These are phyloP conservation scores for Arctostaphylos glauca DNA, from an alignment of 148 eudicot genomes.

Conservation along the genomic window DNA sequence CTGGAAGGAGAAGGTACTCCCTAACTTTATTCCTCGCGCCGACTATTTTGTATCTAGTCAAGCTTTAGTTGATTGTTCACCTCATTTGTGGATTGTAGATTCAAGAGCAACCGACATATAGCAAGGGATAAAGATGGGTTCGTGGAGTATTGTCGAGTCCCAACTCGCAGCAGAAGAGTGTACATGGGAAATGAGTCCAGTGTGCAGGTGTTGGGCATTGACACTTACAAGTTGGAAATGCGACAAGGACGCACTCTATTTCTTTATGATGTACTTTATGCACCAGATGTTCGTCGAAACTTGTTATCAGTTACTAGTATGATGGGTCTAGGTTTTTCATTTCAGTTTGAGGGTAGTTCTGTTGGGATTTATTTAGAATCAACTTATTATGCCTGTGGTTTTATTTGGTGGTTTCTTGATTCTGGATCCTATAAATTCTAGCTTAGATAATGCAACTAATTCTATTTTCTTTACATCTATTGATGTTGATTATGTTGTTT, in stretches of 20 bases:
- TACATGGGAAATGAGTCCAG: neutral
- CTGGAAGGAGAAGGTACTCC: neutral
- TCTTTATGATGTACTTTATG: neutral
- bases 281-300: neutral
- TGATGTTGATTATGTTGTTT: neutral
- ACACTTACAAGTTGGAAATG: neutral
- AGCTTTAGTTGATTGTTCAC: neutral
- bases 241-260: neutral
- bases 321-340: neutral
- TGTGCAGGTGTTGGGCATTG: neutral
- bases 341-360: neutral
- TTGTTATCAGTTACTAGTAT: neutral
- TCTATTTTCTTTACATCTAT: neutral
- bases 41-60: neutral
- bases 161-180: too few relatives aligned
- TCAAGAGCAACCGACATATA: neutral
- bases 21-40: neutral
- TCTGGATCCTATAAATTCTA: neutral
- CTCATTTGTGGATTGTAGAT: neutral
- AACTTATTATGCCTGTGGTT: neutral
- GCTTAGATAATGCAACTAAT: neutral
- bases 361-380: neutral
- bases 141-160: neutral
- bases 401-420: neutral
- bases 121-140: neutral